Evolutionary conservation across 495 filamentous ascomycete genomes (phyloP).

Genomic region (Cetradonia linearis): DNA sequence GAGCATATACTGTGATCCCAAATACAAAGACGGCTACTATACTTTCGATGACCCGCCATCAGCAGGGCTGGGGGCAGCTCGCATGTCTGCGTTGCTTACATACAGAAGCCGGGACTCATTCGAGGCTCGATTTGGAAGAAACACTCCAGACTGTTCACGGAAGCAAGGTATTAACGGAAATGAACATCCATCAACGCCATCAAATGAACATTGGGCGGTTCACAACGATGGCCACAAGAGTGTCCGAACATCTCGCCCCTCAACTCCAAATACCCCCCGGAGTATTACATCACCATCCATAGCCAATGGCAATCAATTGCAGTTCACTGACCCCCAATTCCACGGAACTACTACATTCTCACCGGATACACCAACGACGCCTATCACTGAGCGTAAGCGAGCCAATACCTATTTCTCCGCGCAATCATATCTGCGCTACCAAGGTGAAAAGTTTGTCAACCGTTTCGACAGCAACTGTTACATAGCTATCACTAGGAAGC

Average conservation of each 20-base stretch:
- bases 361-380: conserved; percentile 18
- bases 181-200: conserved; percentile 51
- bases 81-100: conserved; percentile 92
- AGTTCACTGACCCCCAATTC: conserved; percentile 67
- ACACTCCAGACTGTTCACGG: conserved; percentile 74
- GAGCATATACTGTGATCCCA: conserved; percentile 96
- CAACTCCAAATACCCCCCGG: conserved; percentile 24
- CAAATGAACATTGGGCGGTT: conserved; percentile 80
- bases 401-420: conserved; percentile 89
- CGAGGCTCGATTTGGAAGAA: conserved; percentile 86
- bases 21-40: conserved; percentile 97
- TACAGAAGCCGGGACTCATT: conserved; percentile 96
- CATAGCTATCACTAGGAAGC: conserved; percentile 94
- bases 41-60: conserved; percentile 69
- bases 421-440: conserved; percentile 96
- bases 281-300: conserved; percentile 24
- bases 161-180: conserved; percentile 66
- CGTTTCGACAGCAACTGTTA: conserved; percentile 98
- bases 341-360: conserved; percentile 50
- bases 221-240: conserved; percentile 90
- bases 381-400: conserved; percentile 32
- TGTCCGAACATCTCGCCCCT: conserved; percentile 31
- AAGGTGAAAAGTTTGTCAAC: conserved; percentile 91
- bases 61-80: conserved; percentile 82
- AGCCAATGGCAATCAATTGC: conserved; percentile 21